Conservation (phyloP, 345 rosid species). For the thale cress (Arabidopsis thaliana) region TAIR10.1 NC_003071.7:441501-442000, state of each 20-base stretch:
- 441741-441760: slow-evolving; percentile 89
- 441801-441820: slow-evolving; percentile 93
- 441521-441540: slow-evolving; percentile 91
- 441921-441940: slow-evolving; percentile 76
- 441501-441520: slow-evolving; percentile 90
- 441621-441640: slow-evolving; percentile 85
- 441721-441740: slow-evolving; percentile 96
- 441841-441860: slow-evolving; percentile 84
- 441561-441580: slow-evolving; percentile 91
- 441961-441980: slow-evolving; percentile 87
- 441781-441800: slow-evolving; percentile 95
- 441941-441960: slow-evolving; percentile 81
- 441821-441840: slow-evolving; percentile 97
- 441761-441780: slow-evolving; percentile 81
- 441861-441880: slow-evolving; percentile 81
- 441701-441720: slow-evolving; percentile 80
- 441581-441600: slow-evolving; percentile 98
- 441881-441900: slow-evolving; percentile 74
- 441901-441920: slow-evolving; percentile 94
- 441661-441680: slow-evolving; percentile 94
- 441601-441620: slow-evolving; percentile 97
- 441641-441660: slow-evolving; percentile 91
- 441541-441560: slow-evolving; percentile 93
- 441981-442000: slow-evolving; percentile 52
- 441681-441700: slow-evolving; percentile 94